Evolutionary conservation across 257 asterid genomes (phyloP).

Genomic region (Dorcoceras hygrometricum): DNA sequence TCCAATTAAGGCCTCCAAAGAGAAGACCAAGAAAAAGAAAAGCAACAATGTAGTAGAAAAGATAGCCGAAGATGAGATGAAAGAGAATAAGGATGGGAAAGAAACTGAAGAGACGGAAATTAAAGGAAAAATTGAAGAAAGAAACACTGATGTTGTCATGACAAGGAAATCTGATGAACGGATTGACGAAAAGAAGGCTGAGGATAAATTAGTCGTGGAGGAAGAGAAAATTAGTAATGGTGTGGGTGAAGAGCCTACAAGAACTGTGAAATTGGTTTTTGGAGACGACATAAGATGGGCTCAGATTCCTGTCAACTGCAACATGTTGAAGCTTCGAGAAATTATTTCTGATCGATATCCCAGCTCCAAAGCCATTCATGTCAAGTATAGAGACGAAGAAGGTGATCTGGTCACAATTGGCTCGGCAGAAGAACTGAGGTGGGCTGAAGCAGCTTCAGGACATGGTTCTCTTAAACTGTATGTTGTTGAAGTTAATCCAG

Average conservation of each 20-base stretch:
- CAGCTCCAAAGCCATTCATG: constrained; percentile 45
- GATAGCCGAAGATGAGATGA: constrained; percentile 11
- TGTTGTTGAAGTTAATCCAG: constrained; percentile 61
- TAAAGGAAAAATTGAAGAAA: constrained; percentile 20
- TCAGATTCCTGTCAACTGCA: constrained; percentile 59
- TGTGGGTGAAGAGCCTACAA: constrained; percentile 39
- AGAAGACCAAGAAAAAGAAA: constrained; percentile 48
- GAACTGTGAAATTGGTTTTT: constrained; percentile 61
- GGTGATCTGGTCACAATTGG: constrained; percentile 88
- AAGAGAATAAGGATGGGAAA: constrained; percentile 22
- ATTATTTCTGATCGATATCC: constrained; percentile 58
- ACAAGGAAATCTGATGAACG: constrained; percentile 24
- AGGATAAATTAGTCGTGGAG: constrained; percentile 57
- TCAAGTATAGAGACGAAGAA: constrained; percentile 84
- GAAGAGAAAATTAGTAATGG: constrained; percentile 45
- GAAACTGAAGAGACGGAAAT: constrained; percentile 21
- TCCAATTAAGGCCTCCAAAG: constrained; percentile 33
- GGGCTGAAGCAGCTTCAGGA: constrained; percentile 71
- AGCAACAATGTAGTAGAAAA: constrained; percentile 29
- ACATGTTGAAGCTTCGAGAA: constrained; percentile 54
- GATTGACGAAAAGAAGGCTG: constrained; percentile 31
- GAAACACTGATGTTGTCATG: constrained; percentile 15
- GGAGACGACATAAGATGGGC: constrained; percentile 94
- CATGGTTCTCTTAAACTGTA: constrained; percentile 63
- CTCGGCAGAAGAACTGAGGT: constrained; percentile 66